These are phyloP conservation scores for Turritis glabra DNA, from an alignment of 345 rosid species.

Conservation along the genomic window DNA sequence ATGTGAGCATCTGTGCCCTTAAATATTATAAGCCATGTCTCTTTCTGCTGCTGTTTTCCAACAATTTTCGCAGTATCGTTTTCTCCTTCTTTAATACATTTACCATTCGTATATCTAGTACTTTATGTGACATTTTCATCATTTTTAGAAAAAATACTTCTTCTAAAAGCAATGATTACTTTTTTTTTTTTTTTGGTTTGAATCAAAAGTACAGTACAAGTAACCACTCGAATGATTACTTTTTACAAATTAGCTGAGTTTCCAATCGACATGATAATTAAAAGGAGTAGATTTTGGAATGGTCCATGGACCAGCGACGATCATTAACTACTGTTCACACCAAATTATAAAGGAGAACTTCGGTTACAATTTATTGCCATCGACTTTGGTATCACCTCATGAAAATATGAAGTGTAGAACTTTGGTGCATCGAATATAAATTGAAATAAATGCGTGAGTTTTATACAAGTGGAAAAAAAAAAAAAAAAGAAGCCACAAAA, in stretches of 20 bases:
- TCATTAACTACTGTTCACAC: conserved; percentile 14
- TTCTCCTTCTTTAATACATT: conserved; percentile 24
- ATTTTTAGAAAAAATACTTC: not conserved
- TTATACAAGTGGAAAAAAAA: not conserved
- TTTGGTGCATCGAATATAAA: conserved; percentile 8
- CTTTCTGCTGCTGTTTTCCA: conserved; percentile 27
- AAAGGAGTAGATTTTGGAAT: conserved; percentile 6
- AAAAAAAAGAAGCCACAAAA: not conserved
- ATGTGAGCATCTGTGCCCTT: conserved; percentile 26
- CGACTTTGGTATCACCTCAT: conserved; percentile 6
- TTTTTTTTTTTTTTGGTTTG: not conserved
- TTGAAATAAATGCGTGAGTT: not conserved
- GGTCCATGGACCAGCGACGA: conserved; percentile 29
- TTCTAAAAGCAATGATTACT: not conserved
- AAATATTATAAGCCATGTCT: conserved; percentile 6
- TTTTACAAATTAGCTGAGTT: conserved; percentile 8
- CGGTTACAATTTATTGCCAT: conserved; percentile 32
- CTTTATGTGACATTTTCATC: conserved; percentile 20
- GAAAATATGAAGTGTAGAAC: not conserved
- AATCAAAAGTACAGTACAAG: not conserved
- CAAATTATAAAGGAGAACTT: not conserved
- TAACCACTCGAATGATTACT: conserved; percentile 18
- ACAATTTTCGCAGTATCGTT: conserved; percentile 30
- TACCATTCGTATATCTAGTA: conserved; percentile 13
- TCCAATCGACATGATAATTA: conserved; percentile 26